Conservation (phyloP, 257 asterid species). For the Mentha longifolia region DNA sequence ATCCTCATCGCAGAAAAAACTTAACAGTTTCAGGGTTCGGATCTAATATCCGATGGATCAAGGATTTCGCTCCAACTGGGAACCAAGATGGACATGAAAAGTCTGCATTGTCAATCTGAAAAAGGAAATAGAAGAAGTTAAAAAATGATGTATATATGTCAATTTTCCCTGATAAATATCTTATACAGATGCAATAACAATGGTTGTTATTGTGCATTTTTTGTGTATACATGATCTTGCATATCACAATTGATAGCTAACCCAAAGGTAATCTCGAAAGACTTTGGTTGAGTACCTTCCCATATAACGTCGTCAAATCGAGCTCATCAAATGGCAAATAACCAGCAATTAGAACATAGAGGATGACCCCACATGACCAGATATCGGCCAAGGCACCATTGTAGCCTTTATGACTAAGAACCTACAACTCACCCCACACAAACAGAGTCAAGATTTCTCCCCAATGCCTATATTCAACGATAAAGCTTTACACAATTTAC, state of each 20-base stretch:
- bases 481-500: slow-evolving; percentile 42
- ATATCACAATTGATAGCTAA: slow-evolving; percentile 21
- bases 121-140: slow-evolving; percentile 27
- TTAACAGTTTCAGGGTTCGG: slow-evolving; percentile 83
- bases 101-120: slow-evolving; percentile 91
- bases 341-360: slow-evolving; percentile 94
- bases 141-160: background rate
- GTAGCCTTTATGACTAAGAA: slow-evolving; percentile 96
- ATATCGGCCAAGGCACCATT: slow-evolving; percentile 94
- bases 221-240: slow-evolving; percentile 16
- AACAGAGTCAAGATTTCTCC: slow-evolving; percentile 20
- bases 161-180: slow-evolving; percentile 26
- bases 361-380: slow-evolving; percentile 99
- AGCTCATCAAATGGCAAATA: slow-evolving; percentile 98
- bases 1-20: slow-evolving; percentile 30
- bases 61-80: slow-evolving; percentile 92
- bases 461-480: slow-evolving; percentile 10
- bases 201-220: background rate
- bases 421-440: slow-evolving; percentile 52
- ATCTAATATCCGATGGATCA: slow-evolving; percentile 79
- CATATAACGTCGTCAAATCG: slow-evolving; percentile 89
- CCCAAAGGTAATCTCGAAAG: background rate
- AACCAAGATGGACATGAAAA: slow-evolving; percentile 95
- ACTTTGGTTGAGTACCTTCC: slow-evolving; percentile 64
- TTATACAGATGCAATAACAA: background rate